Conservation (phyloP, 257 asterid species). For the Ilex asprella region DNA sequence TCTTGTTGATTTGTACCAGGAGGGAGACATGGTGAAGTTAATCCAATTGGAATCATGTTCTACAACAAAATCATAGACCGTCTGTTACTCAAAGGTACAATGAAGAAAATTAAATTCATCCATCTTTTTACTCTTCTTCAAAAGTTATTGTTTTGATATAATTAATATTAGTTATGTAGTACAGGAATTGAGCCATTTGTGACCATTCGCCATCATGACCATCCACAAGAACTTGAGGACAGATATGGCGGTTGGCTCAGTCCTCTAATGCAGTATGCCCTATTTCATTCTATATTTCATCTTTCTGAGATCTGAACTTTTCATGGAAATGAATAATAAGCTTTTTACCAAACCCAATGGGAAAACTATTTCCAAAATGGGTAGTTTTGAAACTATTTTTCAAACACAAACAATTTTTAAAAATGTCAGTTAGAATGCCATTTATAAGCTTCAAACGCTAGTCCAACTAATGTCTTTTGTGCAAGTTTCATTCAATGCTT, state of each 20-base stretch:
- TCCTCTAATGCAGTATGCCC: slow-evolving; percentile 20
- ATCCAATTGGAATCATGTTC: slow-evolving; percentile 38
- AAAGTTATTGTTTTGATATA: background rate
- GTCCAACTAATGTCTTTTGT: too few species aligned
- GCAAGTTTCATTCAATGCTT: too few species aligned
- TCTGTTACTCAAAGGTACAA: slow-evolving; percentile 44
- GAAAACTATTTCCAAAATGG: too few species aligned
- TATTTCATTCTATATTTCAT: background rate
- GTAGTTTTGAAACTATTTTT: too few species aligned
- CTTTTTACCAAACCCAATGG: too few species aligned
- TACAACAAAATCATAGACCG: slow-evolving; percentile 48
- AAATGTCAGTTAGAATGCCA: too few species aligned
- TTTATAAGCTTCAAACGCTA: too few species aligned
- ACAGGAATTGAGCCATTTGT: slow-evolving; percentile 34
- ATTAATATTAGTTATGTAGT: background rate
- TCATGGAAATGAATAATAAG: too few species aligned
- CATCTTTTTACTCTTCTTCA: too few species aligned
- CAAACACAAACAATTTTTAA: too few species aligned
- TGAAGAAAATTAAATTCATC: background rate
- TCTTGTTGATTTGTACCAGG: slow-evolving; percentile 30
- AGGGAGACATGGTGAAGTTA: slow-evolving; percentile 55
- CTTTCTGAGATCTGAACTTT: too few species aligned
- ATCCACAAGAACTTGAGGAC: slow-evolving; percentile 22
- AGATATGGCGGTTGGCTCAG: slow-evolving; percentile 32
- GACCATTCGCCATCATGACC: slow-evolving; percentile 26